Conservation (phyloP, 805 yeast genomes). For the Candida pini region DNA sequence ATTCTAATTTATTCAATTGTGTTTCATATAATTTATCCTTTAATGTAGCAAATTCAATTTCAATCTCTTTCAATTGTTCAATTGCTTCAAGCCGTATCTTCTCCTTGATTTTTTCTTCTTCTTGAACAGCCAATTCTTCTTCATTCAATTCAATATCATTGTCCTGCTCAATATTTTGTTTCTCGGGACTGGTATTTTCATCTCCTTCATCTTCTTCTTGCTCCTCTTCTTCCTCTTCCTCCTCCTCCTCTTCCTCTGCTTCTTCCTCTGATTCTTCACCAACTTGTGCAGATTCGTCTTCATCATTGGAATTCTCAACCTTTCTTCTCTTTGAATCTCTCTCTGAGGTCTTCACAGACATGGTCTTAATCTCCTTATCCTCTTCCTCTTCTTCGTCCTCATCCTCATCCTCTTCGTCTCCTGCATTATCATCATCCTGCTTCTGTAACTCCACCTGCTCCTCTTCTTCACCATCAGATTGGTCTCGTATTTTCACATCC, state of each 20-base stretch:
- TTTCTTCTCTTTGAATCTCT: slow-evolving; percentile 8
- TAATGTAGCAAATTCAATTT: slow-evolving; percentile 76
- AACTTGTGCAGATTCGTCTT: slow-evolving; percentile 3
- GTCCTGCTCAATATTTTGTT: slow-evolving; percentile 7
- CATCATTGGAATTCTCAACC: background rate
- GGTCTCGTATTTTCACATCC: slow-evolving; percentile 5
- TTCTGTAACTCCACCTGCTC: slow-evolving; percentile 18
- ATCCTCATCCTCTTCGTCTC: no score
- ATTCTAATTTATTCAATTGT: slow-evolving; percentile 67
- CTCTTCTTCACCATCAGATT: slow-evolving; percentile 13
- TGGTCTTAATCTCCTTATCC: no score
- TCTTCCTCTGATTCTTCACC: no score
- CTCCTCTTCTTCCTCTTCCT: slow-evolving; percentile 20
- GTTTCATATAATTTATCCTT: slow-evolving; percentile 84
- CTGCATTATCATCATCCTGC: no score
- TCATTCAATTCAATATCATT: slow-evolving; percentile 23
- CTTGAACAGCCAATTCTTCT: slow-evolving; percentile 18
- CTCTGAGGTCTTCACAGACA: no score
- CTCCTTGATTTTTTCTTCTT: slow-evolving; percentile 29
- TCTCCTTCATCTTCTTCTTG: slow-evolving; percentile 23
- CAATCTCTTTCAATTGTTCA: slow-evolving; percentile 70
- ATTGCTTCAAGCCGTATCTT: slow-evolving; percentile 57
- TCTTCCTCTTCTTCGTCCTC: no score
- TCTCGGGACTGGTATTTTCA: no score
- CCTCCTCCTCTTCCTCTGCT: slow-evolving; percentile 21